These are phyloP conservation scores for Serendipita sp. DNA, from an alignment of 768 basidiomycete species.

Conservation along the genomic window DNA sequence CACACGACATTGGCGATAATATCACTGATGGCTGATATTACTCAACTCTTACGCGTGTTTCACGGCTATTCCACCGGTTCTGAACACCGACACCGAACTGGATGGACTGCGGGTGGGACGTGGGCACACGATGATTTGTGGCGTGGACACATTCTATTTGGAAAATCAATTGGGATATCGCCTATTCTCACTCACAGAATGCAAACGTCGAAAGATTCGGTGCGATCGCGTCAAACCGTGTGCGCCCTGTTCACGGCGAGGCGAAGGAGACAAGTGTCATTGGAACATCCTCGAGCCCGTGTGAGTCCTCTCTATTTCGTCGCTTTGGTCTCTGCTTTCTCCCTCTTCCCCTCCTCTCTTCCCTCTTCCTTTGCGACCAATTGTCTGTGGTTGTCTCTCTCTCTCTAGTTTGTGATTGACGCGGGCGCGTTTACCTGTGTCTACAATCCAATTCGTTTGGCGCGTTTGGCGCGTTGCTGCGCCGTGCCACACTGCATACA, in stretches of 20 bases:
- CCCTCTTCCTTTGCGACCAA: too few species aligned
- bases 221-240: slow-evolving; percentile 79
- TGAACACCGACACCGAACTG: background rate
- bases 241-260: slow-evolving; percentile 62
- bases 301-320: slow-evolving; percentile 28
- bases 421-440: too few species aligned
- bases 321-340: background rate
- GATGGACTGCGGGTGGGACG: too few species aligned
- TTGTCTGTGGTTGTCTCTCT: too few species aligned
- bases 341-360: too few species aligned
- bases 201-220: slow-evolving; percentile 76
- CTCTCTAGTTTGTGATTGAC: too few species aligned
- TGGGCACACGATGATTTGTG: too few species aligned
- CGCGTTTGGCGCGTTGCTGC: too few species aligned
- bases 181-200: slow-evolving; percentile 35
- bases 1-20: background rate
- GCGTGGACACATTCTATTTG: too few species aligned
- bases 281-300: slow-evolving; percentile 73
- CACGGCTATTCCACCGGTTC: background rate
- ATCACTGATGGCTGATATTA: background rate
- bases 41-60: background rate
- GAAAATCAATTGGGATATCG: too few species aligned
- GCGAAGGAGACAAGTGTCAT: slow-evolving; percentile 65
- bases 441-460: too few species aligned
- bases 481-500: too few species aligned